Base-by-base conservation (phyloP, 805 yeast genomes). In the Wickerhamiella lipophila region DNA sequence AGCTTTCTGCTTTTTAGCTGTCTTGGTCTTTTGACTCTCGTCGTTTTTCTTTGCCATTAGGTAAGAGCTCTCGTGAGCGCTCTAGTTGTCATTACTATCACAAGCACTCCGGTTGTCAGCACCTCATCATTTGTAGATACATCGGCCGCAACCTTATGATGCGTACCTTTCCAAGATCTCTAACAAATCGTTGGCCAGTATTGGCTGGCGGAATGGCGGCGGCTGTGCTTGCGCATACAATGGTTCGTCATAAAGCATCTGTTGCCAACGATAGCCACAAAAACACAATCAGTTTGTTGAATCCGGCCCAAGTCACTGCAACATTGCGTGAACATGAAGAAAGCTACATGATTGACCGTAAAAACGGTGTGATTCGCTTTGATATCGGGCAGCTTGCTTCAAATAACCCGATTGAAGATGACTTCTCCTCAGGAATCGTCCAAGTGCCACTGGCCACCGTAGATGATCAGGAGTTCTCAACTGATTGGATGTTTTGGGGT, bases 401-500 rank as follows among this genome's bases (percentile, higher is more conserved):
- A 40, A 92, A 92, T 63, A 78, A 82, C 48, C 97, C 97, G 9
- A 85, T 88, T 54, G 98, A 92, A 63, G 98, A 92, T 62, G 95
- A 85, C 59, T 76, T 92, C 52, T 76, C 89, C 1, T 97, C 88
- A 60, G 81, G 81, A 53, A 77, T 66, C 22, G 66, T 82, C n/a
- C 78, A 76, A 57, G 84, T 79, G 50, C 77, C 76, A 52, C 70
- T 76, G 23, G 55, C 59, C 15, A 52, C 56, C 29, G 52, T 54
- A n/a, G 61, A 73, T 55, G 70, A 73, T 64, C 58, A 67, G 57
- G 55, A 58, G 19, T 64, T 68, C n/a, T 65, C 65, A 21, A 60
- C 73, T 8, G 96, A 89, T 63, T 81, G 96, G 83, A 82, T 83
- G 75, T 86, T 92, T 61, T 92, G 94, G 76, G 95, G 97, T 4